Base-by-base conservation (phyloP, 371 early-diverging fungal species). In the Lichtheimia hyalospora region DNA sequence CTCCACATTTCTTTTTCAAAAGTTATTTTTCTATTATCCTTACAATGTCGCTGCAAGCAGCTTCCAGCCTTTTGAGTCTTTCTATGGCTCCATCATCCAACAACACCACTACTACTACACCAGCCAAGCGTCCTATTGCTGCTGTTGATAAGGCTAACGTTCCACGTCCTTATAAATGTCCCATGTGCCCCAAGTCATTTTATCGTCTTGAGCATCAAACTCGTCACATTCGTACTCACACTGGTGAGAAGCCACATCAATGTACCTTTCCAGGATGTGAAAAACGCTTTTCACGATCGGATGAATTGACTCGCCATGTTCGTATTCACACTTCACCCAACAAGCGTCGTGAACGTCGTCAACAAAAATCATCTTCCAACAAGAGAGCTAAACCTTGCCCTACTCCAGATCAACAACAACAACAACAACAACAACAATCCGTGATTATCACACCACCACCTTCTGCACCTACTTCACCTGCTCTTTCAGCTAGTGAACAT, bases 151-250 rank as follows among this genome's bases (percentile, higher is more conserved):
- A 79, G 58, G 57, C 79, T 7, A 65, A 72, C 46, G 61, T 68
- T 21, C 84, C 84, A 49, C 79, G 88, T 24, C 86, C 88, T 21
- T 88, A 84, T 60, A 77, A 84, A 61, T 88, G 88, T 67, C 80
- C 64, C n/a, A 77, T 84, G 57, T 88, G 88, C 60, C 73, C 74
- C 55, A 86, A 84, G 64, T 84, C 83, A 24, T 88, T 88, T 64
- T 83, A 82, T 60, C 77, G 88, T 28, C 70, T 88, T 21, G 88
- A 88, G 66, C 88, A 88, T 60, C 88, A 84, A 61, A 86, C 86
- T 24, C 83, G 94, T 50, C 92, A 93, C 64, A 86, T 89, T 59
- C 81, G 91, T 58, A 91, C 89, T 42, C 93, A 93, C 63, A 93
- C 92, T 5, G 92, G 92, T 16, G 93, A 93, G 67, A 89, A 87